phyloP scores from a whole-genome alignment of 495 filamentous ascomycete species.

The Pyrenopolyporus hunteri region DNA sequence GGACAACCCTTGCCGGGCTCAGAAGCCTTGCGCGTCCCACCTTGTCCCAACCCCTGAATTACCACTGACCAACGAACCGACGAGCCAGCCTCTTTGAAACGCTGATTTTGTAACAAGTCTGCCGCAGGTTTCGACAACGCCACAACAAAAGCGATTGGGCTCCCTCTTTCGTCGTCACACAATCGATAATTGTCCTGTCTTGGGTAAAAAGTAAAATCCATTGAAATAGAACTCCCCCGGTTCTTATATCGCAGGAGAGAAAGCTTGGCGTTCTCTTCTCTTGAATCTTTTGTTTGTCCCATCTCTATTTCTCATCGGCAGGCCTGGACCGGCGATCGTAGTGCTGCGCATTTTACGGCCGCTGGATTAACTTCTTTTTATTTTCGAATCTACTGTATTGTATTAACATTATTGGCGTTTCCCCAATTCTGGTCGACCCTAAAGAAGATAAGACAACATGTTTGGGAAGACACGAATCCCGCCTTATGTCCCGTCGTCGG shows the following conservation, averaged over 20 bases:
- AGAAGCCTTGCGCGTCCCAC: too few relatives aligned
- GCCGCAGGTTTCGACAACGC: constrained; percentile 28
- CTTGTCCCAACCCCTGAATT: constrained; percentile 15
- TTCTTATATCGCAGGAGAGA: constrained; percentile 12
- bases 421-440: neutral
- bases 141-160: constrained; percentile 7
- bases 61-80: constrained; percentile 15
- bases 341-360: constrained; percentile 30
- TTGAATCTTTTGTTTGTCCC: constrained; percentile 1
- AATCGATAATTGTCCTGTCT: constrained; percentile 8
- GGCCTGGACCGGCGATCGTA: constrained; percentile 17
- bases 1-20: too few relatives aligned
- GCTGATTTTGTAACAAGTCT: constrained; percentile 33
- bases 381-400: neutral
- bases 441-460: constrained; percentile 20
- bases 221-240: constrained; percentile 29
- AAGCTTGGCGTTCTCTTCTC: constrained; percentile 35
- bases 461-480: constrained; percentile 34
- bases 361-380: constrained; percentile 1
- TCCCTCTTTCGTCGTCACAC: constrained; percentile 10
- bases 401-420: neutral
- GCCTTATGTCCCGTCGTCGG: constrained; percentile 9
- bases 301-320: constrained; percentile 10
- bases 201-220: constrained; percentile 4
- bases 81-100: constrained; percentile 32